Base-by-base conservation (phyloP, 2,329 filamentous ascomycete genomes). In the Verruconis gallopava region DNA sequence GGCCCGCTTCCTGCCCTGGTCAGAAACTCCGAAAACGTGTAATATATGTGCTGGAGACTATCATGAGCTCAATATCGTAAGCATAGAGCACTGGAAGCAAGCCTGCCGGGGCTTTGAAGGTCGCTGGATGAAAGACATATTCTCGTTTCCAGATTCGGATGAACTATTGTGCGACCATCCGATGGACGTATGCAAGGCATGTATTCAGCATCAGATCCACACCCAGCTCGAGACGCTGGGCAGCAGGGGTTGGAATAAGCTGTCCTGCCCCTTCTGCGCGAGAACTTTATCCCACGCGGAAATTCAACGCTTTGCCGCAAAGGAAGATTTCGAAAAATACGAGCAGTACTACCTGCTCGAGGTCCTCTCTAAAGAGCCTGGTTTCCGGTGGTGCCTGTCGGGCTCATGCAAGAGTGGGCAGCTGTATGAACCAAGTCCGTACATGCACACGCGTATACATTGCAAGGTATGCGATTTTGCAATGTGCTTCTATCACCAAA, bases 131-230 rank as follows among this genome's bases (percentile, higher is more conserved):
- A 21, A 21, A 21, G 18, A 40, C n/a, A n/a, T 40, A n/a, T 13
- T 36, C 12, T 18, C 22, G 5, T 40, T 34, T 14, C 38, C 38
- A 3, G 18, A 13, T 12, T 9, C 20, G 14, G 20, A 30, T 9
- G 33, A n/a, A 19, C 38, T 40, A n/a, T 4, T 6, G 5, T 40
- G 38, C 33, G 21, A 28, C 15, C 21, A 40, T 19, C 14, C 13
- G 3, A 40, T 40, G 38, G 21, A 40, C 18, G 25, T 21, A 14
- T 40, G 38, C 22, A 40, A 33, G 19, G 25, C 17, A 13, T 40
- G 21, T 14, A 13, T 33, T 18, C 17, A 14, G 6, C 18, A 14
- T 14, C 21, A 33, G 15, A 4, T 33, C 4, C 17, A 15, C 14
- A 9, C 20, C 5, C 21, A 40, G 5, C 21, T 33, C 9, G 38